A percentile compares a stretch with the other conserved stretches of the same genome.
Evolutionary conservation across 2,329 filamentous ascomycete species (phyloP).

Genomic region (Sporothrix sp.): DNA sequence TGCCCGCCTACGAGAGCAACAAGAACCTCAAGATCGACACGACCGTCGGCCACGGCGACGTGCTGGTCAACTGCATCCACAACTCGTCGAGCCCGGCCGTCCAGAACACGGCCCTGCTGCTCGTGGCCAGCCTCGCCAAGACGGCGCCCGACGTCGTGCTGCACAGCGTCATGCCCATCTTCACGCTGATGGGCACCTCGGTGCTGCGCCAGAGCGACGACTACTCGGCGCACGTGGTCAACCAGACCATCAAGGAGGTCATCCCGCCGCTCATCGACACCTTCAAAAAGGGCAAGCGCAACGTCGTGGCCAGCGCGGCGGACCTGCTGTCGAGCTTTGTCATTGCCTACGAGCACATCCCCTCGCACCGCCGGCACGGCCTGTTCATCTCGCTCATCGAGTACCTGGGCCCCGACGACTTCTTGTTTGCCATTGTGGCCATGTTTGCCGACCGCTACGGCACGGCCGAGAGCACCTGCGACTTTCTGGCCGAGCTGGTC

Average conservation of each 20-base stretch:
- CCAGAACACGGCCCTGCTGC: slow-evolving; percentile 79
- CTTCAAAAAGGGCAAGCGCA: slow-evolving; percentile 68
- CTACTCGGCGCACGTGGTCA: slow-evolving; percentile 92
- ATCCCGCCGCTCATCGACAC: slow-evolving; percentile 85
- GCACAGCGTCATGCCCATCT: slow-evolving; percentile 97
- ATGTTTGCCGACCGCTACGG: slow-evolving; percentile 89
- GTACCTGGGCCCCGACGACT: slow-evolving; percentile 77
- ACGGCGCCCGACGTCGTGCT: slow-evolving; percentile 85
- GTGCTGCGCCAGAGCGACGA: slow-evolving; percentile 89
- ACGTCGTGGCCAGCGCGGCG: slow-evolving; percentile 68
- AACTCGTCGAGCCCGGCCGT: slow-evolving; percentile 87
- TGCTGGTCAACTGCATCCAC: slow-evolving; percentile 89
- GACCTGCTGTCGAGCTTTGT: slow-evolving; percentile 93
- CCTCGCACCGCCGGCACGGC: slow-evolving; percentile 69
- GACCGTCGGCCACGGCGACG: slow-evolving; percentile 72
- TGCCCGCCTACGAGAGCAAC: slow-evolving; percentile 61
- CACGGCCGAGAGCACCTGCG: slow-evolving; percentile 59
- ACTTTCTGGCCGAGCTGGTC: slow-evolving; percentile 67
- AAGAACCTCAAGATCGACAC: slow-evolving; percentile 59
- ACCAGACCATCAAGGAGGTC: slow-evolving; percentile 88
- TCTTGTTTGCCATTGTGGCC: slow-evolving; percentile 75
- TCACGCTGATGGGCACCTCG: slow-evolving; percentile 93
- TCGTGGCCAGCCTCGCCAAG: slow-evolving; percentile 78
- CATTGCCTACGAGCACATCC: slow-evolving; percentile 92
- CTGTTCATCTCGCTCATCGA: slow-evolving; percentile 78